Evolutionary conservation across 106 monocot genomes (phyloP).

Genomic region (Gastrodia elata): DNA sequence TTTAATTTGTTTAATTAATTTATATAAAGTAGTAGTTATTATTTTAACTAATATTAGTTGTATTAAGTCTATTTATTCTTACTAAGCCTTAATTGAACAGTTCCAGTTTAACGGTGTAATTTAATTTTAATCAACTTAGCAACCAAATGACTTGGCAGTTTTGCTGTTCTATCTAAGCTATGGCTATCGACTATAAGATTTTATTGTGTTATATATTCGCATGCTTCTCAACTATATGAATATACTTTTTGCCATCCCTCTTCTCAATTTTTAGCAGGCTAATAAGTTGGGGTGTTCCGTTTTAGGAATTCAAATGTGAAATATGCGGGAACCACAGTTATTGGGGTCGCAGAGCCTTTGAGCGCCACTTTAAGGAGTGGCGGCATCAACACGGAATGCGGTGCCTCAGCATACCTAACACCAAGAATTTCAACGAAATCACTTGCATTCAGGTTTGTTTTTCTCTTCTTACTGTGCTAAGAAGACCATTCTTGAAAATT

Average conservation of each 20-base stretch:
- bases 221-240: background rate
- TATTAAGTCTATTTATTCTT: too few species aligned
- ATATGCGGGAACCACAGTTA: conserved; percentile 98
- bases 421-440: conserved; percentile 97
- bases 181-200: too few species aligned
- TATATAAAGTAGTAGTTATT: too few species aligned
- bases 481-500: background rate
- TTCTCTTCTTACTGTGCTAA: too few species aligned
- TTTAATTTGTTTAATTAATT: too few species aligned
- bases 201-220: background rate
- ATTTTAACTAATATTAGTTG: too few species aligned
- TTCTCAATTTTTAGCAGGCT: background rate
- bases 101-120: too few species aligned
- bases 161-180: too few species aligned
- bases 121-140: too few species aligned
- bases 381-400: conserved; percentile 99
- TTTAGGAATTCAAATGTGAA: conserved; percentile 97
- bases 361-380: conserved; percentile 99
- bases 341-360: conserved; percentile 94
- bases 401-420: conserved; percentile 90
- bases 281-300: background rate
- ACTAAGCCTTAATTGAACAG: too few species aligned
- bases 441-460: conserved; percentile 79
- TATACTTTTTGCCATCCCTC: background rate
- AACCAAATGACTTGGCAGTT: too few species aligned